phyloP scores from a whole-genome alignment of 148 eudicot genomes.

The Rhododendron kiyosumense region DNA sequence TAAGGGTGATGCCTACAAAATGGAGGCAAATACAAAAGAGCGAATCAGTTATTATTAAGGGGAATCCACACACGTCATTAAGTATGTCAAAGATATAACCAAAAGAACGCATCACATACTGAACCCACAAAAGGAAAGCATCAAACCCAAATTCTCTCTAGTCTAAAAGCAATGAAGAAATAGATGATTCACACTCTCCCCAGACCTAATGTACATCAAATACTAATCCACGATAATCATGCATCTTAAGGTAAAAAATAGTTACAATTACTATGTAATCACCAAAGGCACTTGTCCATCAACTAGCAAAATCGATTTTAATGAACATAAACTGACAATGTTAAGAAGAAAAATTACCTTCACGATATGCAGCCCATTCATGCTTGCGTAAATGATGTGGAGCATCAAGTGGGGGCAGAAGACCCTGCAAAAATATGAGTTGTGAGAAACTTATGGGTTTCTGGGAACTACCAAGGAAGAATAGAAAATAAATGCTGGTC shows the following conservation, averaged over 20 bases:
- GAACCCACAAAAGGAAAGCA: background rate
- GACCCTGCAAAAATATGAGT: conserved; percentile 48
- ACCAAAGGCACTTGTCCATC: background rate
- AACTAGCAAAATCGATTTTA: background rate
- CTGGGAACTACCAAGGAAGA: background rate
- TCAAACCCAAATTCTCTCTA: background rate
- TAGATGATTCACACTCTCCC: background rate
- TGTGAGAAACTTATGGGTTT: background rate
- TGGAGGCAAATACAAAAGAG: conserved; percentile 5
- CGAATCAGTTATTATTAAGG: background rate
- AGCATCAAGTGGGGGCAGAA: conserved; percentile 96
- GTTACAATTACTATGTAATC: background rate
- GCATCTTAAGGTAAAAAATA: background rate
- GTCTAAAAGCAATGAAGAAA: background rate
- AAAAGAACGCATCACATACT: background rate
- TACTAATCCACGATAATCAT: background rate
- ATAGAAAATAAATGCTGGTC: background rate
- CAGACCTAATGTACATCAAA: background rate
- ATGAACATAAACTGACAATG: background rate
- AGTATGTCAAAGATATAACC: conserved; percentile 2
- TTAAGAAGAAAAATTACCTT: conserved; percentile 43
- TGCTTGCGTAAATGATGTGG: conserved; percentile 98
- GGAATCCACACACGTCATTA: background rate
- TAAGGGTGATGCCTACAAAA: conserved; percentile 66
- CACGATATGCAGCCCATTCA: conserved; percentile 95